These are phyloP conservation scores for Telfairia occidentalis DNA, from an alignment of 331 rosid species.

Conservation along the genomic window DNA sequence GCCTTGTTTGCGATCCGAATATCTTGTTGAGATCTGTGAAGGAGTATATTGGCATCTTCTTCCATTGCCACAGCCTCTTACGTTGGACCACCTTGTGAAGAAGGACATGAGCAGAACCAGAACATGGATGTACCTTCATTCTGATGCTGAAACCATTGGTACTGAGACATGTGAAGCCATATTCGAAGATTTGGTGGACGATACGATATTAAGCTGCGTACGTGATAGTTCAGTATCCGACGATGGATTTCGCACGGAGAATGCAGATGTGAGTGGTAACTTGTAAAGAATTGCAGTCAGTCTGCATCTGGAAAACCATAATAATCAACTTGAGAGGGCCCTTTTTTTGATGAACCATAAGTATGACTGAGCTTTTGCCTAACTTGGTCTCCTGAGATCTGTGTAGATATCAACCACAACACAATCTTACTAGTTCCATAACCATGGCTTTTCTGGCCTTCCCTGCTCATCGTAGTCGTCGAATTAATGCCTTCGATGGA, in stretches of 20 bases:
- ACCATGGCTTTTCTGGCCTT: slow-evolving; percentile 16
- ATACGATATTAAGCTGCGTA: slow-evolving; percentile 38
- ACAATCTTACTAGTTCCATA: slow-evolving; percentile 3
- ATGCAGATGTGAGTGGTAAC: slow-evolving; percentile 21
- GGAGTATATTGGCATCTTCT: slow-evolving; percentile 67
- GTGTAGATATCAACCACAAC: slow-evolving; percentile 25
- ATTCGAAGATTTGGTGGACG: slow-evolving; percentile 63
- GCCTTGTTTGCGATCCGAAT: slow-evolving; percentile 31
- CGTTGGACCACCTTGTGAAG: slow-evolving; percentile 67
- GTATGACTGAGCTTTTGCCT: slow-evolving; percentile 17
- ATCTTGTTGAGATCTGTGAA: slow-evolving; percentile 42
- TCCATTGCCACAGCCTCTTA: slow-evolving; percentile 52
- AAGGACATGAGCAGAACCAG: slow-evolving; percentile 63
- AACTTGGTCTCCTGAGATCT: slow-evolving; percentile 19
- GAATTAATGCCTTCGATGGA: slow-evolving; percentile 24
- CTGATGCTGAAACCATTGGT: slow-evolving; percentile 47
- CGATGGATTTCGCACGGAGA: neutral
- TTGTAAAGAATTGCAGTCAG: slow-evolving; percentile 17
- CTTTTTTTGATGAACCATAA: slow-evolving; percentile 13
- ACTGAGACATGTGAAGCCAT: slow-evolving; percentile 55
- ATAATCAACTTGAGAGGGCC: slow-evolving; percentile 4
- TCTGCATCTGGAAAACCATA: neutral
- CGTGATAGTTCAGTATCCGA: slow-evolving; percentile 20
- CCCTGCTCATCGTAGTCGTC: slow-evolving; percentile 9
- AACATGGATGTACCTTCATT: slow-evolving; percentile 64